These are phyloP conservation scores for Geotrichum klebahnii DNA, from an alignment of 1,139 yeast species.

Conservation along the genomic window DNA sequence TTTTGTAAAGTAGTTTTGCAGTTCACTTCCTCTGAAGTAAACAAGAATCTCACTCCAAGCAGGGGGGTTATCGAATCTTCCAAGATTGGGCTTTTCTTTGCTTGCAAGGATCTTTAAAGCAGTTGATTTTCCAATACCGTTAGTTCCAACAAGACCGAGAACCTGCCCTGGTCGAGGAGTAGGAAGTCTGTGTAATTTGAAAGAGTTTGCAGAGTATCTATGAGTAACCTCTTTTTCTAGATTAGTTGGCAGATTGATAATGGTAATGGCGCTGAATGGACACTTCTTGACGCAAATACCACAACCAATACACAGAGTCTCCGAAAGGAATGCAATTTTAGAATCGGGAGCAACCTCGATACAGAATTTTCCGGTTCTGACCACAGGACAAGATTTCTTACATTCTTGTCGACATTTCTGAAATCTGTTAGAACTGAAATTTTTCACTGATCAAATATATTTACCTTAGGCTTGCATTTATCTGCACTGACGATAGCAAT, in stretches of 20 bases:
- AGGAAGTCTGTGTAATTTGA: conserved; percentile 93
- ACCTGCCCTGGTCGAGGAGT: conserved; percentile 99
- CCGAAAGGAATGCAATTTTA: conserved; percentile 94
- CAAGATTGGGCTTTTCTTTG: conserved; percentile 94
- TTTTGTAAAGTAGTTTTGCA: conserved; percentile 92
- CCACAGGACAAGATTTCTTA: conserved; percentile 94
- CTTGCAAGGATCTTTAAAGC: conserved; percentile 97
- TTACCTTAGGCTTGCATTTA: conserved; percentile 82
- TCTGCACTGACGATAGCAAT: conserved; percentile 92
- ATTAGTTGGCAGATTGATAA: conserved; percentile 93
- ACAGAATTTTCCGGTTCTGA: conserved; percentile 94
- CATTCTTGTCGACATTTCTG: conserved; percentile 94
- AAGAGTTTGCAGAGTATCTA: conserved; percentile 95
- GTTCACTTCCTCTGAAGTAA: conserved; percentile 92
- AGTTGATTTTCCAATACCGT: conserved; percentile 99
- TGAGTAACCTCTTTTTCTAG: conserved; percentile 89
- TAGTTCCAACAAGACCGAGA: conserved; percentile 93
- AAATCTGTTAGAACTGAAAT: background rate
- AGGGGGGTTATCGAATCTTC: conserved; percentile 90
- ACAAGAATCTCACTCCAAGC: conserved; percentile 92
- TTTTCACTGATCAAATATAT: background rate
- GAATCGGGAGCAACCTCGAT: conserved; percentile 89
- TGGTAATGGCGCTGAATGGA: conserved; percentile 94
- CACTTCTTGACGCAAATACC: conserved; percentile 99
- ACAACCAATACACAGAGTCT: conserved; percentile 93